Base-by-base conservation (phyloP, 345 rosid species). In the Arabidopsis suecica region DNA sequence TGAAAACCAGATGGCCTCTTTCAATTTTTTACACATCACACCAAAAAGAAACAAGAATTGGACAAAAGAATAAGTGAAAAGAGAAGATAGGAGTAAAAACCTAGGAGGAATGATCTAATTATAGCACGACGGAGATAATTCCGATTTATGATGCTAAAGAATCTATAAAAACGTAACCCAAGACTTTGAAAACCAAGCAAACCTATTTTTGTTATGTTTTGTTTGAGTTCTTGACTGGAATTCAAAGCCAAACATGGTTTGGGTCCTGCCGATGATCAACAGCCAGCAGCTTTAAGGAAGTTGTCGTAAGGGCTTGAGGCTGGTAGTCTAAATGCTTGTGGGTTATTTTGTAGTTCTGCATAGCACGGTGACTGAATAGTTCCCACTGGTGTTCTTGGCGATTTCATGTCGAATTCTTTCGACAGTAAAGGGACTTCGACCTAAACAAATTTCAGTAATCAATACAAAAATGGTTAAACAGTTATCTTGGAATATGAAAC, bases 391-490 rank as follows among this genome's bases (percentile, higher is more conserved):
- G 77, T 56, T 78, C 73, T 71, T 65, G 82, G 75, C 7, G 79
- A 79, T 49, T 6, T 62, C 48, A 68, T 73, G 23, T 68, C 75
- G 57, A 33, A 42, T 18, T 79, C 82, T 37, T 61, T 73, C 22
- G 81, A 84, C 9, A 86, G 67, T 73, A 84, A 80, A 49, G 91
- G 84, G 81, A 76, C 82, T 63, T 84, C 88, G n/a, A 30, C 81
- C 98, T 94, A 82, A 84, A 72, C 36, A 58, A 44, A 23, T 13
- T 71, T 36, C n/a, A 23, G 34, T 12, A 32, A 9, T 49, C 63
- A 20, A 23, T 23, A 44, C 37, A 20, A 28, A 51, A 41, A 23
- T 30, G 22, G 69, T 33, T 13, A 25, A 55, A 57, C 23, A 48
- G 22, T 60, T 22, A 65, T 71, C 30, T 9, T 56, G 65, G 44